Percentiles rank a stretch among this genome's conserved stretches.
Evolutionary conservation across 148 eudicot genomes (phyloP).

Genomic region (Tetragonia tetragonoides): DNA sequence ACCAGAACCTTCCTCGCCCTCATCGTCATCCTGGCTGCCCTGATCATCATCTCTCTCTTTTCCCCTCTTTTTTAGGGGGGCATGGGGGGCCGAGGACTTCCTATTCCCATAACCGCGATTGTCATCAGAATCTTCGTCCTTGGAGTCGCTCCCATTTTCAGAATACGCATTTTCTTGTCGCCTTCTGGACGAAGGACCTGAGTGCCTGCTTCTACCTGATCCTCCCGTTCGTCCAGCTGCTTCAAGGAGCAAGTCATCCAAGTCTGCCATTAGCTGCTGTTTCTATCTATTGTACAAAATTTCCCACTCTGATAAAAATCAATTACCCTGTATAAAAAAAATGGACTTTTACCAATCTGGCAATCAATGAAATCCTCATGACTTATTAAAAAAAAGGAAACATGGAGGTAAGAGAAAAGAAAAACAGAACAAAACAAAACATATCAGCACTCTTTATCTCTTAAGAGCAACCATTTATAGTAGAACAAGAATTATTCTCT

Average conservation of each 20-base stretch:
- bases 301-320: not conserved
- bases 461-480: not conserved
- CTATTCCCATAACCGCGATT: conserved; percentile 62
- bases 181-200: conserved; percentile 72
- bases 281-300: not conserved
- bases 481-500: too few relatives aligned
- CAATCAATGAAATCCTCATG: too few relatives aligned
- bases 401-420: too few relatives aligned
- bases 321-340: not conserved
- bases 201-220: conserved; percentile 64
- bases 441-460: not conserved
- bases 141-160: conserved; percentile 87
- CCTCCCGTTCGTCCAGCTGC: conserved; percentile 94
- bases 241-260: conserved; percentile 82
- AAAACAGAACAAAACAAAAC: not conserved
- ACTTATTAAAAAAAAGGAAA: too few relatives aligned
- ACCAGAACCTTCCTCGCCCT: conserved; percentile 46
- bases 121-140: conserved; percentile 83
- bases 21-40: conserved; percentile 68
- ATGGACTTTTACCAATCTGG: not conserved
- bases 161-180: conserved; percentile 65
- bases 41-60: conserved; percentile 71
- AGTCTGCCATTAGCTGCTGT: conserved; percentile 60
- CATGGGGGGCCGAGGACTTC: conserved; percentile 74
- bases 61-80: conserved; percentile 84